Evolutionary conservation across 139 green algal genomes (phyloP), one percentile per base, ranked within the genome.

Genomic region (Volvox reticuliferus): DNA sequence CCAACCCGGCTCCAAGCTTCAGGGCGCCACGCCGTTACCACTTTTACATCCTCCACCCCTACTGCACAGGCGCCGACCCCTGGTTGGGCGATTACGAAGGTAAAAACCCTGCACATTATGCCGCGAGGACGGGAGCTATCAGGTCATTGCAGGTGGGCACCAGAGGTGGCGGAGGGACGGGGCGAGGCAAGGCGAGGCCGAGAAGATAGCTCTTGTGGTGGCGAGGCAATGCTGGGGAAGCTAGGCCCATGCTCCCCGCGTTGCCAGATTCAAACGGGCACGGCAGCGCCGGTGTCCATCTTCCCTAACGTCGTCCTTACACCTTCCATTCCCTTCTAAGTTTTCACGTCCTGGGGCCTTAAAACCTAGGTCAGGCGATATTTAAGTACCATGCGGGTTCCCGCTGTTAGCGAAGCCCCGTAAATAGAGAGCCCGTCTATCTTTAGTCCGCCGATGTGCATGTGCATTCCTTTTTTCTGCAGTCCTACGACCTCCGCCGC

Each of bases 51-150:
- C 9, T 55, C 5, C 44, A 55, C 65, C 65, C 21, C 78, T 13
- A 0, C 20, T n/a, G 21, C 30, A 17, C 62, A 92, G 89, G 89
- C 62, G 89, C 89, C 1, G 89, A 92, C 75, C 78, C 71, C 83
- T 92, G 89, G 89, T 36, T 82, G 61, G 83, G 32, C 12, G 89
- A 92, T 62, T 12, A 82, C 2, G 35, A 82, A n/a, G 82, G 89
- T 5, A 55, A 32, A 30, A 90, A 79, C 50, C 13, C 89, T 19
- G n/a, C 65, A 18, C 89, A 92, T 61, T 44, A 88, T 14, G 89
- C 89, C 0, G 89, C 83, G 28, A 86, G 30, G 44, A 18, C 30
- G 35, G 82, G 73, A 1, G 55, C 87, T 26, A 18, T 86, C n/a
- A 22, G 19, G 32, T 75, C 24, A 63, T 55, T 91, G 87, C 77